Evolutionary conservation across 2,329 filamentous ascomycete species (phyloP).

Genomic region (Cladosporium austrohemisphaericum): DNA sequence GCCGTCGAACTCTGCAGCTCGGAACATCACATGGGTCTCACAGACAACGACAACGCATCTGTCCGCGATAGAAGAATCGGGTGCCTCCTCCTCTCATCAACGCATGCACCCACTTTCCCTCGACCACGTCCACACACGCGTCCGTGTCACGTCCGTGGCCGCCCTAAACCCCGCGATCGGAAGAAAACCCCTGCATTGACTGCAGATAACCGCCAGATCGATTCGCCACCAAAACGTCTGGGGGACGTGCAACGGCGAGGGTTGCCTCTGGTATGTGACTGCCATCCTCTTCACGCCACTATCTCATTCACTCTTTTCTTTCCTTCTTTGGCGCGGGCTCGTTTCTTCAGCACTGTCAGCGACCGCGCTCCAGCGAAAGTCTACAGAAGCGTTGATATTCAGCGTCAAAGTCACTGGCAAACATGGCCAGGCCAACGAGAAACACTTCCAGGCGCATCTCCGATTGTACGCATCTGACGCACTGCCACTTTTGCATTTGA

Average conservation of each 20-base stretch:
- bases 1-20: too few species aligned
- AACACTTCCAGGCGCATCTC: not conserved
- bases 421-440: conserved; percentile 9
- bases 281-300: not conserved
- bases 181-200: conserved; percentile 10
- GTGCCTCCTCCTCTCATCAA: too few species aligned
- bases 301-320: not conserved
- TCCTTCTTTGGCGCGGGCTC: not conserved
- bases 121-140: not conserved
- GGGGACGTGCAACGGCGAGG: conserved; percentile 1
- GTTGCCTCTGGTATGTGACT: conserved; percentile 6
- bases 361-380: not conserved
- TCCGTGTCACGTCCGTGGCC: not conserved
- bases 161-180: conserved; percentile 11
- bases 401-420: too few species aligned
- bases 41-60: not conserved
- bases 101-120: conserved; percentile 1
- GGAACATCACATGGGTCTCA: not conserved
- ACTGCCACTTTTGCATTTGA: too few species aligned
- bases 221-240: conserved; percentile 10
- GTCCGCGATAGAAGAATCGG: not conserved
- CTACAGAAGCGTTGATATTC: not conserved
- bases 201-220: conserved; percentile 7
- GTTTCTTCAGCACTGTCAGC: not conserved
- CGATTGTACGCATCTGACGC: conserved; percentile 1